A percentile compares a stretch with the other conserved stretches of the same genome.
phyloP scores from a whole-genome alignment of 306 rosid genomes.

The Spatholobus suberectus region DNA sequence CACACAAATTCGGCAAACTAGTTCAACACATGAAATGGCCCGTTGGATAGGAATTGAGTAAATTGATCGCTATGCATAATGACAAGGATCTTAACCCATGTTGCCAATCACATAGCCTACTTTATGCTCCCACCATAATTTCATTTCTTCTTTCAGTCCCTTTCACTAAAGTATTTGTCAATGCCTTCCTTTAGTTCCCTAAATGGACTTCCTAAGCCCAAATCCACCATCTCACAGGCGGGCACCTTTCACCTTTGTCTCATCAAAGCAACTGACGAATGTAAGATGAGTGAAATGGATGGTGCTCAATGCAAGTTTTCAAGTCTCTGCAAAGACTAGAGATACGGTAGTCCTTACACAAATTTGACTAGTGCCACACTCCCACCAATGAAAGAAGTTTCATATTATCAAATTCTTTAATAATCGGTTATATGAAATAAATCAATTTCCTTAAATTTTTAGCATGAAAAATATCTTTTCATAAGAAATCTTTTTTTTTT shows the following conservation, averaged over 20 bases:
- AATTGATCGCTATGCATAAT: constrained; percentile 17
- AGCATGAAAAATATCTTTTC: background rate
- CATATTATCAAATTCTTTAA: background rate
- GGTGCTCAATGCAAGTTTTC: background rate
- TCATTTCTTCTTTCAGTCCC: background rate
- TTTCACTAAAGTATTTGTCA: background rate
- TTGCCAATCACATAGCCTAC: constrained; percentile 7
- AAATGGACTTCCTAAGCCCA: background rate
- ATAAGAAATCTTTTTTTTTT: background rate
- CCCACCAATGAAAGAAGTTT: background rate
- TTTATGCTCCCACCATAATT: background rate
- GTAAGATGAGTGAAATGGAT: background rate
- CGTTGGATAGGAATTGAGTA: background rate
- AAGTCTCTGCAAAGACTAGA: background rate
- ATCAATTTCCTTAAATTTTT: background rate
- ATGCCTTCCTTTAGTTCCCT: background rate
- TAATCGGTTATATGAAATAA: background rate
- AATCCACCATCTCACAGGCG: background rate
- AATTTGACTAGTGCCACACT: background rate
- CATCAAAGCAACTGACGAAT: background rate
- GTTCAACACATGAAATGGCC: background rate
- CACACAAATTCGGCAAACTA: background rate
- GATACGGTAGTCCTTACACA: background rate
- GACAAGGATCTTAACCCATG: background rate
- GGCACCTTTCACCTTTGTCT: background rate